Evolutionary conservation across 192 early-diverging fungal species (phyloP).

Genomic region (Entophlyctis helioformis): DNA sequence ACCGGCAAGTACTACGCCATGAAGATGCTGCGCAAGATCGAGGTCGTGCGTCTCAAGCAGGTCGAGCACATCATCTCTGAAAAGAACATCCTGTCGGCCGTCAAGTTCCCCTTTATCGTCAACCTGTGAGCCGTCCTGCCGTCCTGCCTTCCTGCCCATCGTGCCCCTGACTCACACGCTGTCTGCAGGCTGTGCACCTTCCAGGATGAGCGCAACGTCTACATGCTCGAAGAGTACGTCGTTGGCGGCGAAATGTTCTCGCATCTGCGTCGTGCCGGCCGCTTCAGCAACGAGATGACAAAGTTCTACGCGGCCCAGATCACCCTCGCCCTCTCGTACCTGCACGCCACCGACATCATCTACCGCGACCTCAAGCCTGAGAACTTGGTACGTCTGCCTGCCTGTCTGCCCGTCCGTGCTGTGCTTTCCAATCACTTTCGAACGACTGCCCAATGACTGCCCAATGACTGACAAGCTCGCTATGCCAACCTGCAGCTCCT

Average conservation of each 20-base stretch:
- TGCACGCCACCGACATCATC: conserved; percentile 89
- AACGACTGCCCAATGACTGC: too few relatives aligned
- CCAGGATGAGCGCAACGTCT: conserved; percentile 86
- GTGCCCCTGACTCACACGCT: too few relatives aligned
- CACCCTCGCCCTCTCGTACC: conserved; percentile 86
- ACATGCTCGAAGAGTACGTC: conserved; percentile 95
- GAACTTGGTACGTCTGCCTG: conserved; percentile 20
- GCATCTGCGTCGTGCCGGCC: conserved; percentile 79
- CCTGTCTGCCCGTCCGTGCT: too few relatives aligned
- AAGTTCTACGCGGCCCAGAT: conserved; percentile 94
- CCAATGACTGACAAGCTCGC: too few relatives aligned
- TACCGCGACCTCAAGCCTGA: conserved; percentile 97
- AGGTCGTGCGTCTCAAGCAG: conserved; percentile 42
- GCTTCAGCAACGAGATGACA: conserved; percentile 91
- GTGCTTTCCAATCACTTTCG: too few relatives aligned
- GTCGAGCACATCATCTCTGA: conserved; percentile 50
- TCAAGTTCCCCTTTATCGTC: conserved; percentile 40
- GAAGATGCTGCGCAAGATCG: conserved; percentile 42
- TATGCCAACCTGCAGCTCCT: too few relatives aligned
- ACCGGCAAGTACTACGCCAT: conserved; percentile 68
- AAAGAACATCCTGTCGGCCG: conserved; percentile 38
- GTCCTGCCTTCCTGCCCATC: too few relatives aligned
- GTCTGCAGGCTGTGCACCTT: conserved; percentile 75
- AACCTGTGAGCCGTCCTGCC: conserved; percentile 21
- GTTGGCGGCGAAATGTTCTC: conserved; percentile 94